These are phyloP conservation scores for Schizonepeta tenuifolia DNA, from an alignment of 257 asterid species.

Conservation along the genomic window DNA sequence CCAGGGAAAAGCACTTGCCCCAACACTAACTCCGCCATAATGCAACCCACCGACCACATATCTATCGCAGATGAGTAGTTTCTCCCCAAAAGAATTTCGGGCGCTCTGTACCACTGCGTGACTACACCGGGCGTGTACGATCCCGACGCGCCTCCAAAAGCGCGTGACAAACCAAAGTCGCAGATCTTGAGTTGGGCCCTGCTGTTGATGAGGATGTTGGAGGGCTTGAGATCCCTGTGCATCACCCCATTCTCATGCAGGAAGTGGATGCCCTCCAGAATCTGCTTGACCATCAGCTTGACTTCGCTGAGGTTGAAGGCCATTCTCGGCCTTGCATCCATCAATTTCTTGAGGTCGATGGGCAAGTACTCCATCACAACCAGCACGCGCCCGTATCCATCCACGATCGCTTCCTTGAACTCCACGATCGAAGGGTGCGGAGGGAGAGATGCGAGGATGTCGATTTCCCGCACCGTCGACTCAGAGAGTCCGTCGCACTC, in stretches of 20 bases:
- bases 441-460: background rate
- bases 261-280: background rate
- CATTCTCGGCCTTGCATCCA: background rate
- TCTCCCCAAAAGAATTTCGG: background rate
- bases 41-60: too few relatives aligned
- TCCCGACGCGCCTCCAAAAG: too few relatives aligned
- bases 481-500: background rate
- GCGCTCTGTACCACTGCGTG: background rate
- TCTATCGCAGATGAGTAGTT: too few relatives aligned
- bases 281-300: background rate
- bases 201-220: background rate
- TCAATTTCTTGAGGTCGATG: background rate
- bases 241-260: background rate
- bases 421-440: conserved; percentile 4
- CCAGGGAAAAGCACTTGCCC: too few relatives aligned
- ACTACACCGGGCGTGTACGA: background rate
- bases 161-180: background rate
- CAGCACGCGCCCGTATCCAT: background rate
- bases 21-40: too few relatives aligned
- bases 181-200: background rate
- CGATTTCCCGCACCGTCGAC: background rate
- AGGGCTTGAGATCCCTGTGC: background rate
- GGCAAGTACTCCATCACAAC: background rate
- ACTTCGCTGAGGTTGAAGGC: background rate
- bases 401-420: background rate